A percentile compares a stretch with the other conserved stretches of the same genome.
phyloP scores from a whole-genome alignment of 2,329 filamentous ascomycete genomes.

The Botrytis hyacinthi region DNA sequence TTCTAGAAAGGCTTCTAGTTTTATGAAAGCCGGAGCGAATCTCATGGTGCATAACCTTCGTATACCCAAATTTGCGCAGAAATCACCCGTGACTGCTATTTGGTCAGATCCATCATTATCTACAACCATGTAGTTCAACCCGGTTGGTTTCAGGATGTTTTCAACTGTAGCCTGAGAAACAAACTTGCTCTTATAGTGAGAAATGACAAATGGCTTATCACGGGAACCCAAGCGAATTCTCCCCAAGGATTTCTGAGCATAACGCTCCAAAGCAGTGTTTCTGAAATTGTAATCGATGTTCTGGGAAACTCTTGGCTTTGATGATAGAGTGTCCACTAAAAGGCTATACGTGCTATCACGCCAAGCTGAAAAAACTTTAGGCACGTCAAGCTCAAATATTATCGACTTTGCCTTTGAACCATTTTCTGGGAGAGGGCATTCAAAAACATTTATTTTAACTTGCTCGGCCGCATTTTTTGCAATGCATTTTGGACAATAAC shows the following conservation, averaged over 20 bases:
- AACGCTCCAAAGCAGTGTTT: conserved; percentile 19
- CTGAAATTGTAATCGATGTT: conserved; percentile 9
- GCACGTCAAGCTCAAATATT: conserved; percentile 53
- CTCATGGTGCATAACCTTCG: conserved; percentile 43
- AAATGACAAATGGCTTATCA: conserved; percentile 27
- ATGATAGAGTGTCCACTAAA: conserved; percentile 42
- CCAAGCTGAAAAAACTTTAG: conserved; percentile 47
- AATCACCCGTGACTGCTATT: conserved; percentile 20
- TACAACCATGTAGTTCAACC: conserved; percentile 43
- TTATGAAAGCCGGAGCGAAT: conserved; percentile 34
- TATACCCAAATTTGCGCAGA: conserved; percentile 30
- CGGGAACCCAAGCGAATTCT: conserved; percentile 28
- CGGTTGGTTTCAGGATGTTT: conserved; percentile 48
- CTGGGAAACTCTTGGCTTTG: neutral
- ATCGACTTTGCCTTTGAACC: conserved; percentile 43
- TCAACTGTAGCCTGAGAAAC: conserved; percentile 36
- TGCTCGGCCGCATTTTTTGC: conserved; percentile 37
- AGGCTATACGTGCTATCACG: conserved; percentile 48
- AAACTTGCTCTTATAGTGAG: conserved; percentile 38
- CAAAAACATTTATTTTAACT: conserved; percentile 49
- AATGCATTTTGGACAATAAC: conserved; percentile 42
- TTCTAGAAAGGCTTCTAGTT: conserved; percentile 30
- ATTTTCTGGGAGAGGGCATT: conserved; percentile 54
- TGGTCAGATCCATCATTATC: conserved; percentile 35
- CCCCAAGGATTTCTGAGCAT: neutral